Base-by-base conservation (phyloP, 192 early-diverging fungal genomes). In the Helicostylum pulchrum region DNA sequence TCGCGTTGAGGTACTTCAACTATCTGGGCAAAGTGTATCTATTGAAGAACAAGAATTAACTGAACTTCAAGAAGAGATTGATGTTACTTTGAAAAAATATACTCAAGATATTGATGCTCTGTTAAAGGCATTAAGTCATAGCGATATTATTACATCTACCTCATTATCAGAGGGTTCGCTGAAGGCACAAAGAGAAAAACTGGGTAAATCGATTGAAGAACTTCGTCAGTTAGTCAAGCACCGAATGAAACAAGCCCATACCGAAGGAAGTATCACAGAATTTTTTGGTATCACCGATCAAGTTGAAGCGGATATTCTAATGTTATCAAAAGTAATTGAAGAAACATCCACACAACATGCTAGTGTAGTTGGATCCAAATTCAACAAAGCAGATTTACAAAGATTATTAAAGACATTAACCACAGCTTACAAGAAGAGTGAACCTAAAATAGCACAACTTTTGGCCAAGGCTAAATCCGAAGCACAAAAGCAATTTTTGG, bases 371-470 rank as follows among this genome's bases (percentile, higher is more conserved):
- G 23, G 61, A 9, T 70, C 61, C 50, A 54, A 53, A 34, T 62
- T 80, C 36, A 45, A 47, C 8, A 71, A 62, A 30, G 36, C 75
- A 20, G 72, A 80, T 43, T 59, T 80, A 3, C 72, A 77, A 39
- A 23, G 39, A 2, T 47, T 73, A 10, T 46, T 64, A 7, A 66
- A 62, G 39, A 61, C 54, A 15, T 48, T 80, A 11, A 61, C 61
- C 0, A 30, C 44, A 7, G 17, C 21, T 11, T 70, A 55, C 47
- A 70, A 64, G 14, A 21, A 23, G 0, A 70, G 23, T 7, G 68
- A 64, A 12, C 44, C 68, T n/a, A 49, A 31, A 8, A 64, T 70
- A 11, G 15, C 23, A 12, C 44, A 58, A 19, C 23, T 70, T 1
- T 17, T 70, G 3, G 20, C 2, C 12, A 42, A 53, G 15, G 68